Base-by-base conservation (phyloP, 768 basidiomycete species). In the Mycena vulgaris region DNA sequence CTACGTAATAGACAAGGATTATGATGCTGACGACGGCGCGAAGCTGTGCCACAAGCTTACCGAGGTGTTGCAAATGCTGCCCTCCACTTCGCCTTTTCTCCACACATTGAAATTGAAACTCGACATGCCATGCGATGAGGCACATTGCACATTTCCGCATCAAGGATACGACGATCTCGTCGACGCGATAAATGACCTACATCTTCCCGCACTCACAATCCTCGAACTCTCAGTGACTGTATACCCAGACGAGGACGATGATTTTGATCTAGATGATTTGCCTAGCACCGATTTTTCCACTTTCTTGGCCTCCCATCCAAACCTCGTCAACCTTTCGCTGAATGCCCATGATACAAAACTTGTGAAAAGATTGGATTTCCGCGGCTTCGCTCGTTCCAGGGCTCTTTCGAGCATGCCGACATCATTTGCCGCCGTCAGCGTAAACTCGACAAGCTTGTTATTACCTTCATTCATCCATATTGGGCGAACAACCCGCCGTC, bases 381-480 rank as follows among this genome's bases (percentile, higher is more conserved):
- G 16, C 39, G 11, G 13, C 58, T 68, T 68, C 59, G 52, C 49
- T 68, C 51, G 13, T 68, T 68, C 59, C 53, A 52, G 17, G 66
- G 66, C 14, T 52, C 60, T 35, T 56, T 55, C 30, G 23, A 55
- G 17, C 16, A 58, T 51, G 33, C 47, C 10, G 56, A 21, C 10
- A 39, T 16, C 17, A 42, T 65, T 2, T 47, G 40, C 37, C 1
- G 4, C 17, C 31, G 23, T n/a, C 40, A 16, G 37, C 53, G 53
- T 0, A 30, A 56, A 48, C 53, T 65, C 1, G 14, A 35, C 19
- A 56, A 19, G 10, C 53, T 65, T 21, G 27, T n/a, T 17, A 13
- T 62, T 25, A 13, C 17, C 23, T 31, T 47, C 63, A 17, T 42
- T 9, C 61, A 40, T 52, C 61, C 10, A 49, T n/a, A n/a, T n/a